Percentiles rank a stretch among this genome's conserved stretches.
Conservation (phyloP, 371 early-diverging fungal species). For the Coemansia sp. region DNA sequence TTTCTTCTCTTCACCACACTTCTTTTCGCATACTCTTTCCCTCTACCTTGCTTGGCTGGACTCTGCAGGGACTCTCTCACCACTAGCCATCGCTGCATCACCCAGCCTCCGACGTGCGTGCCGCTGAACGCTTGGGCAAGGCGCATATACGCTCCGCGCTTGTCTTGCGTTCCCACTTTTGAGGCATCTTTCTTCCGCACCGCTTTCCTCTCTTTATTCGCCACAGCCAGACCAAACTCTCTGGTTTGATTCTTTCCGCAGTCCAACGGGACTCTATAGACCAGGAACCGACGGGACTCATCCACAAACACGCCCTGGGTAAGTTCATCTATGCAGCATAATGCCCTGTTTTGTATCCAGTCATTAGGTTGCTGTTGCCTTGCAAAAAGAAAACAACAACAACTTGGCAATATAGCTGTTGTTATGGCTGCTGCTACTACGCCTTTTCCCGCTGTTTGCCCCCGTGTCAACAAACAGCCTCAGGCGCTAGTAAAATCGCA, state of each 20-base stretch:
- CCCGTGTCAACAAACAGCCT: slow-evolving; percentile 20
- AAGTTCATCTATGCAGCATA: not conserved
- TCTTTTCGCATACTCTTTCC: slow-evolving; percentile 1
- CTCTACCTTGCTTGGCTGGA: slow-evolving; percentile 1
- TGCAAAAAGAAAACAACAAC: slow-evolving; percentile 11
- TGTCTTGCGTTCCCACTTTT: not conserved
- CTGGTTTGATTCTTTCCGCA: too few relatives aligned
- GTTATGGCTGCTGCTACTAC: slow-evolving; percentile 9
- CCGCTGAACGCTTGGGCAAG: slow-evolving; percentile 5
- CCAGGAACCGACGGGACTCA: too few relatives aligned
- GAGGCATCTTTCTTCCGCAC: not conserved
- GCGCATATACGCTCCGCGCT: not conserved
- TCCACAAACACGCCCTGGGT: not conserved
- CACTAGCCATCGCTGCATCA: slow-evolving; percentile 6
- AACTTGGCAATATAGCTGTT: slow-evolving; percentile 1
- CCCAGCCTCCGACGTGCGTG: slow-evolving; percentile 1
- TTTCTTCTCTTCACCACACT: not conserved
- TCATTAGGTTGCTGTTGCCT: not conserved
- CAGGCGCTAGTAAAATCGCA: not conserved
- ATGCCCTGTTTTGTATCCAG: too few relatives aligned
- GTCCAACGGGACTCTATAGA: too few relatives aligned
- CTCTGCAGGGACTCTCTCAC: slow-evolving; percentile 3
- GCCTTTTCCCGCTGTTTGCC: not conserved
- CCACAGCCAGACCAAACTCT: too few relatives aligned
- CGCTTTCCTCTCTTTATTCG: not conserved